Evolutionary conservation across 441 rosid species (phyloP), one percentile per base, ranked within the genome.

Genomic region (Erodium texanum): DNA sequence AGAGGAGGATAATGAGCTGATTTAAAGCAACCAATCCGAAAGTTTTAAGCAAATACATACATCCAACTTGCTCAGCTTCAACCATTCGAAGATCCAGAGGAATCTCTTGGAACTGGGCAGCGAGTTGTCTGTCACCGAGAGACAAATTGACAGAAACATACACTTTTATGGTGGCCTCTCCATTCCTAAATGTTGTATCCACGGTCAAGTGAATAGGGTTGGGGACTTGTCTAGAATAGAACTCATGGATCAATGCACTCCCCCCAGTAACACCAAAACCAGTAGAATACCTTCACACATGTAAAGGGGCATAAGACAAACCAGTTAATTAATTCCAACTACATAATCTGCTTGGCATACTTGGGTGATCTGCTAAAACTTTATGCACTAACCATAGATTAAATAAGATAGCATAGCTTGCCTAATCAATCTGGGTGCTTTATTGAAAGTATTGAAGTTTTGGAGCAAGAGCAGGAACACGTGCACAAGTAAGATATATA

Each of bases 51-150:
- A 77, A 27, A 78, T 65, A 76, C 97, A 73, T 84, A 93, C 97
- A 93, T 84, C 93, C 96, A 68, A 93, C 82, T 70, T 87, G 85
- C 79, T 88, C 97, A 36, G 96, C 99, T 75, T 93, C 97, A 70
- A 85, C 79, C 96, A 88, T 89, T 19, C 90, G 88, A 66, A 89
- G 91, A 85, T 93, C 99, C 74, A 88, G 83, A 69, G 97, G 96
- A 73, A 91, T 84, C 87, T 89, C 97, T 79, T 89, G 93, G 79
- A 93, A 93, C 64, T 91, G 97, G 43, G 96, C 93, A 64, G 95
- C 99, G 63, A 93, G 87, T 5, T 82, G 96, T 62, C 76, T 76
- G 70, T 88, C 97, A n/a, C 93, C 96, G 76, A 91, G 89, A 11
- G 89, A 76, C 77, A 93, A 82, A 77, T 85, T 86, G 29, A 82